Evolutionary conservation across 2,329 filamentous ascomycete genomes (phyloP).

Genomic region (Boeremia exigua): DNA sequence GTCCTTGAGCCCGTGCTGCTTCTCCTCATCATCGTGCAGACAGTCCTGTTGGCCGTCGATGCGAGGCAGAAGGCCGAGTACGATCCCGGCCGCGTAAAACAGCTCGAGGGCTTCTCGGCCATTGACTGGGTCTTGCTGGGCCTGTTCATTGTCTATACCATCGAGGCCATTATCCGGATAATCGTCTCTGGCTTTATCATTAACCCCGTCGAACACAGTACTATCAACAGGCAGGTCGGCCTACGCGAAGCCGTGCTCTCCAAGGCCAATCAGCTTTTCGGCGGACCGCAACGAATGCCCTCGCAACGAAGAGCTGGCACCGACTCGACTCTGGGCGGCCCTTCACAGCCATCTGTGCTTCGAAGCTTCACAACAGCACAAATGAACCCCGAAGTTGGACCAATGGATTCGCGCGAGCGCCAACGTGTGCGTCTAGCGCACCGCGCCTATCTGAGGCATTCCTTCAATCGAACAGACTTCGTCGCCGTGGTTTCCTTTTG

Average conservation of each 20-base stretch:
- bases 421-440: slow-evolving; percentile 86
- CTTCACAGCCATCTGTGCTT: slow-evolving; percentile 69
- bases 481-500: slow-evolving; percentile 94
- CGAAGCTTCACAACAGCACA: slow-evolving; percentile 78
- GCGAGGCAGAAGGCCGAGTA: slow-evolving; percentile 73
- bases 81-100: slow-evolving; percentile 56
- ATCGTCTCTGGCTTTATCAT: slow-evolving; percentile 93
- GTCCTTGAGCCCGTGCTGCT: slow-evolving; percentile 87
- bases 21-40: slow-evolving; percentile 84
- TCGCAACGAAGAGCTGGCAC: slow-evolving; percentile 63
- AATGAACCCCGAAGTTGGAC: slow-evolving; percentile 58
- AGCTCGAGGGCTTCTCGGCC: slow-evolving; percentile 68
- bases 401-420: slow-evolving; percentile 73
- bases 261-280: slow-evolving; percentile 78
- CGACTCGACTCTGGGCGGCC: slow-evolving; percentile 32
- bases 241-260: slow-evolving; percentile 75
- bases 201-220: slow-evolving; percentile 91
- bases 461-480: slow-evolving; percentile 95
- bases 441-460: slow-evolving; percentile 89
- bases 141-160: slow-evolving; percentile 87
- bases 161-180: slow-evolving; percentile 81
- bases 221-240: slow-evolving; percentile 79
- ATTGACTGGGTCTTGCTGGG: slow-evolving; percentile 83
- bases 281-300: slow-evolving; percentile 74
- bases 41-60: slow-evolving; percentile 85